Evolutionary conservation across 768 basidiomycete species (phyloP), one percentile per base, ranked within the genome.

Genomic region (Hysterangium stoloniferum): DNA sequence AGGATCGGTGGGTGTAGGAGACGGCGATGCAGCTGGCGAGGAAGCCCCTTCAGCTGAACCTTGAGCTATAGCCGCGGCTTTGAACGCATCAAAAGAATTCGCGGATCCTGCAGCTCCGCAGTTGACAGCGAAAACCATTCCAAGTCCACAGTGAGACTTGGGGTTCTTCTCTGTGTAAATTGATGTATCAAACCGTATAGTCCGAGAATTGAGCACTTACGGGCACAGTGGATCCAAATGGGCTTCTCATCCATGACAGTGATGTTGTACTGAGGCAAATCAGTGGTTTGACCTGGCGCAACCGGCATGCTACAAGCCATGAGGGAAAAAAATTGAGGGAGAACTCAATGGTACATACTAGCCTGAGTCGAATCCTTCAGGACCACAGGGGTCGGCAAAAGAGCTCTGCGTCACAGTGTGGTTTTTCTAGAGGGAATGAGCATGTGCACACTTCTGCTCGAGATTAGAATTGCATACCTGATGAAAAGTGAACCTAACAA

Each of bases 121-220:
- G 65, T 84, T 82, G 60, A 82, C 72, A 17, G 78, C 74, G 59
- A 82, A 81, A 36, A 84, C 78, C 80, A 84, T 82, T 57, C 80
- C 80, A 53, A 65, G 57, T 48, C 79, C 78, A 56, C 82, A 82
- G 62, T 84, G 81, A 52, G 70, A 73, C 31, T 62, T 67, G 4
- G 78, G 66, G 2, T 74, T 76, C 34, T 70, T 66, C 36, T 66
- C 70, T 45, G 66, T 75, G 56, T 82, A 80, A 36, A 63, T 74
- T 38, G 45, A 48, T 49, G 51, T 48, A 54, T 25, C 46, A 19
- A 28, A 15, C 20, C 20, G 8, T 51, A 19, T 24, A 32, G 17
- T 35, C 31, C n/a, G n/a, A n/a, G n/a, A n/a, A n/a, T n/a, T n/a
- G 22, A 25, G 51, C n/a, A 36, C 45, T 4, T n/a, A 46, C 43